Base-by-base conservation (phyloP, 176 grass and related monocot genomes). In the Aechmea fasciata region DNA sequence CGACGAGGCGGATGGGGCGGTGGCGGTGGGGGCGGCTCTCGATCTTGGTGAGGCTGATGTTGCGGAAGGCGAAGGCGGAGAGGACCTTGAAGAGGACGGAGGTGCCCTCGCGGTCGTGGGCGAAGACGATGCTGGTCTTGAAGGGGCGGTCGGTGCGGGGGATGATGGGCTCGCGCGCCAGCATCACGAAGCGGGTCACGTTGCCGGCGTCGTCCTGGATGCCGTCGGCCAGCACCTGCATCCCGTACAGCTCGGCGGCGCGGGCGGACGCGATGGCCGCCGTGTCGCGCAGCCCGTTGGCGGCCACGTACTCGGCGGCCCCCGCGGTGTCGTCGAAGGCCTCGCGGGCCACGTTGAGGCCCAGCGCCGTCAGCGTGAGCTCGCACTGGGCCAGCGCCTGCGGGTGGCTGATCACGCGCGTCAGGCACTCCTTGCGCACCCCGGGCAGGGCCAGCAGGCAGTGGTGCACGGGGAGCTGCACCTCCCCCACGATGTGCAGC, bases 41-140 rank as follows among this genome's bases (percentile, higher is more conserved):
- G 72, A 96, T 96, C 80, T 96, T 96, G 63, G 91, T 96, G 17
- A 96, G 86, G 13, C 52, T 83, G 67, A 96, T 96, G 73, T 85
- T 79, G 15, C 91, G 81, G 81, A 96, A 96, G 0, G 91, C 91
- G 69, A 96, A 96, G 2, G 91, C 84, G 1, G 91, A 86, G 49
- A 96, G 91, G 65, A 90, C 91, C 81, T 96, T 96, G 78, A 96
- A 96, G 41, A 96, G 91, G 12, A 96, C 84, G 63, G 91, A 96
- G 11, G 91, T 90, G 4, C 91, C 91, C 1, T 96, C 91, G 22
- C 72, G 65, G 75, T 90, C 85, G 77, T 96, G 81, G 29, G 91
- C 91, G 77, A 96, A 96, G 48, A 96, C 91, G 82, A 96, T 96
- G 83, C 91, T 96, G 3, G 91, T 96, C 80, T 96, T 96, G 82